Evolutionary conservation across 352 stramenopile genomes (phyloP).

Genomic region (Phytopythium chamaehyphon): DNA sequence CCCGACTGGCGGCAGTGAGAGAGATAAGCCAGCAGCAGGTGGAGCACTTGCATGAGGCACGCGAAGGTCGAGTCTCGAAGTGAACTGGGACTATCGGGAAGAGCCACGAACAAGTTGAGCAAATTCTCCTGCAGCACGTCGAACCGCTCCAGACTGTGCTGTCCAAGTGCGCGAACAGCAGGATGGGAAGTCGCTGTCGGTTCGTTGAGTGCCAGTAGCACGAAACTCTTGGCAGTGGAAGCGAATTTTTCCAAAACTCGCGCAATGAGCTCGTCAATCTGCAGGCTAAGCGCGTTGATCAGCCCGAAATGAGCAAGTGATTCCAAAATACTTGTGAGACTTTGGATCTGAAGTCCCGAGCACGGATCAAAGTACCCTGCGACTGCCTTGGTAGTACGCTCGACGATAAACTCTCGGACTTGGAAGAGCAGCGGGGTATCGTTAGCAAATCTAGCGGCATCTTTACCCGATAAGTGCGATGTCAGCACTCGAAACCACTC

Average conservation of each 20-base stretch:
- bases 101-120: conserved; percentile 55
- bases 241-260: conserved; percentile 26
- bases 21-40: conserved; percentile 58
- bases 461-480: conserved; percentile 20
- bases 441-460: neutral
- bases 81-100: conserved; percentile 21
- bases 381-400: conserved; percentile 27
- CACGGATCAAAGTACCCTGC: conserved; percentile 54
- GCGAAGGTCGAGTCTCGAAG: conserved; percentile 38
- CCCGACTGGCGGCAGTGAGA: conserved; percentile 31
- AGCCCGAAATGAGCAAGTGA: conserved; percentile 31
- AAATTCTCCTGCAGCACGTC: conserved; percentile 59
- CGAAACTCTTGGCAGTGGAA: conserved; percentile 30
- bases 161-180: conserved; percentile 18
- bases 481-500: conserved; percentile 47
- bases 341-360: conserved; percentile 50
- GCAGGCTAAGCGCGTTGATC: conserved; percentile 18
- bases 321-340: conserved; percentile 47
- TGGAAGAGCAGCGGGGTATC: conserved; percentile 34
- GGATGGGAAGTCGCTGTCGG: conserved; percentile 4
- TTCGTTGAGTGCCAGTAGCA: conserved; percentile 36
- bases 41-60: conserved; percentile 54
- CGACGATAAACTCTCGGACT: conserved; percentile 51
- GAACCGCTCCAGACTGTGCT: conserved; percentile 45
- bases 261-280: conserved; percentile 22